These are phyloP conservation scores for Populus hybrid DNA, from an alignment of 441 rosid genomes.

Conservation along the genomic window DNA sequence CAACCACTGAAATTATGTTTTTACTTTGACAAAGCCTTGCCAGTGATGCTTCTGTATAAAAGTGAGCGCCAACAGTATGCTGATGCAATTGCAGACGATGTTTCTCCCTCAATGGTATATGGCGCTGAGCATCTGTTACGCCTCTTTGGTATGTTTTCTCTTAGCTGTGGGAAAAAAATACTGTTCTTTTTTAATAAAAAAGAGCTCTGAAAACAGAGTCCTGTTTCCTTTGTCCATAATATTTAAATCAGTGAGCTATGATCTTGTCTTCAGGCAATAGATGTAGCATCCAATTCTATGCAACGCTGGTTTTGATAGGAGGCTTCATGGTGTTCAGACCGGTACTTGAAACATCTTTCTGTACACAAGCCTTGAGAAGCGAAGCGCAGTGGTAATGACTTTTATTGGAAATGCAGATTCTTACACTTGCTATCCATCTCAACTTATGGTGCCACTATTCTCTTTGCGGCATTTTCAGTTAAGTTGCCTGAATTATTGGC, in stretches of 20 bases:
- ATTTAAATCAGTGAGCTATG: background rate
- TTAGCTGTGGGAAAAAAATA: background rate
- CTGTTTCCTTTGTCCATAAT: background rate
- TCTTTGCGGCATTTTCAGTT: conserved; percentile 46
- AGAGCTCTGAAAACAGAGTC: background rate
- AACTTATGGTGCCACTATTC: background rate
- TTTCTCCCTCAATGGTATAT: conserved; percentile 72
- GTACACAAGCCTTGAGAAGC: too few relatives aligned
- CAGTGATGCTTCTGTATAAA: conserved; percentile 73
- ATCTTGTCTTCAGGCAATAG: background rate
- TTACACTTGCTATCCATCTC: too few relatives aligned
- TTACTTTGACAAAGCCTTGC: conserved; percentile 86
- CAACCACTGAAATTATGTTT: conserved; percentile 59
- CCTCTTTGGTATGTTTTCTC: conserved; percentile 62
- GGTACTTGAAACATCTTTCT: background rate
- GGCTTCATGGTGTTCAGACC: too few relatives aligned
- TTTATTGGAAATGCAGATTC: too few relatives aligned
- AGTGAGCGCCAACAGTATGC: conserved; percentile 79
- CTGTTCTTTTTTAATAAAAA: background rate
- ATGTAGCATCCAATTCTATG: background rate
- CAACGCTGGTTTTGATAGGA: background rate
- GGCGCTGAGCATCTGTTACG: conserved; percentile 97
- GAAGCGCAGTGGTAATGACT: background rate
- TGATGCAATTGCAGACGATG: conserved; percentile 42
- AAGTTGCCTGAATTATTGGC: conserved; percentile 71